Base-by-base conservation (phyloP, 2,329 filamentous ascomycete species). In the Arthrobotrys sphaeroides region DNA sequence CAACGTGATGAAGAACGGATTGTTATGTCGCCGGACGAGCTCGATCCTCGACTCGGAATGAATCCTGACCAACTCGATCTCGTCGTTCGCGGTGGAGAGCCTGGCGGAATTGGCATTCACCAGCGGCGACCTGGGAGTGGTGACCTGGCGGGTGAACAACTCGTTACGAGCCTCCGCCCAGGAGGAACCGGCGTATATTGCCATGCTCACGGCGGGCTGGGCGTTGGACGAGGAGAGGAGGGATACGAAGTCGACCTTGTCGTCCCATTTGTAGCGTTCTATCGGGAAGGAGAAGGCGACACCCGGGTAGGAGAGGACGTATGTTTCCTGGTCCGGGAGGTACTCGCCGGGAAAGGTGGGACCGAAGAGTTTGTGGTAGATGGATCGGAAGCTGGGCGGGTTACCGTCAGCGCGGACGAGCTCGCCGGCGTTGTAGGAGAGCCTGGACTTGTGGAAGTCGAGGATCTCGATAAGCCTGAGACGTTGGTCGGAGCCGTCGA, bases 311-410 rank as follows among this genome's bases (percentile, higher is more conserved):
- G 94, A 98, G 33, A 99, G 85, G 33, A 97, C 89, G 81, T 98
- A 99, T 20, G 89, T 91, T 13, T 94, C 94, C 72, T 86, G 84
- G 13, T 85, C 84, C 6, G 90, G 87, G 38, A 97, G 87, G 80
- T 94, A 99, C 84, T 99, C 95, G 77, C 95, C 95, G 0, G 91
- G 91, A 81, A 96, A 98, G 0, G 94, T 96, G 16, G 94, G 94
- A 0, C 95, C 95, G 77, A 99, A 90, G n/a, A 97, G 85, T 62
- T 92, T 90, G 80, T 96, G 93, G 82, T 98, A 99, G 78, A 99
- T 90, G 82, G 96, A 92, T 73, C 90, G 88, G 82, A 97, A 97
- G 13, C 88, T 90, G 3, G 93, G 94, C 0, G 92, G 26, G 81
- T 80, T 40, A 75, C 79, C 22, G 80, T 80, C 47, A 61, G 61